phyloP scores from a whole-genome alignment of 2,329 filamentous ascomycete species.

The Periconia sp. region DNA sequence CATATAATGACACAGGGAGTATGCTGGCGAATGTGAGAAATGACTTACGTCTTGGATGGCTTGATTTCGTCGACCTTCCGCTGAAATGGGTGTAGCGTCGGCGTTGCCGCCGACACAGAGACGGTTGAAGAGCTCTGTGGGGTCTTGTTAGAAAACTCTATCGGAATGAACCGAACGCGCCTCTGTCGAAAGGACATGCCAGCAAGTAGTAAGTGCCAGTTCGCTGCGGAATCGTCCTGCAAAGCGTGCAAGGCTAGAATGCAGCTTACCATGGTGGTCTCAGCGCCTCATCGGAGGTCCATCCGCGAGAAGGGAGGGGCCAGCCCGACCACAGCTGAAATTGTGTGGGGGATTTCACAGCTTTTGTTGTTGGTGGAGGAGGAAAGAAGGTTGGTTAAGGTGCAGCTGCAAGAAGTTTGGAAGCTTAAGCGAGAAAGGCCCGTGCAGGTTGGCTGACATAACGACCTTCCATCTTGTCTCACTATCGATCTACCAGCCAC shows the following conservation, averaged over 20 bases:
- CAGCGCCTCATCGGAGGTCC: conserved; percentile 42
- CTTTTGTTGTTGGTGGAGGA: conserved; percentile 33
- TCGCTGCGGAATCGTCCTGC: no score
- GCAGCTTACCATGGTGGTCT: conserved; percentile 43
- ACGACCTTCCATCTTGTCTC: not conserved
- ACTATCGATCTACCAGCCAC: no score
- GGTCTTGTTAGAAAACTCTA: conserved; percentile 25
- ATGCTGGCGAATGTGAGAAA: conserved; percentile 1
- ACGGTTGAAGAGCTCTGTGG: conserved; percentile 67
- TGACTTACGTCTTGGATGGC: conserved; percentile 83
- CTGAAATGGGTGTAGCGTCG: conserved; percentile 76
- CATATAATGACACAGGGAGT: conserved; percentile 62
- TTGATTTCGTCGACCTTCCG: conserved; percentile 82
- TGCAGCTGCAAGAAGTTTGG: conserved; percentile 26
- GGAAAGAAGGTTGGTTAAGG: conserved; percentile 24
- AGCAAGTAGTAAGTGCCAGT: no score
- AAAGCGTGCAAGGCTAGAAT: no score
- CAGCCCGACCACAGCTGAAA: conserved; percentile 41
- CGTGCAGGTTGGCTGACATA: conserved; percentile 10
- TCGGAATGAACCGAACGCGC: no score
- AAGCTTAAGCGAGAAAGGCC: conserved; percentile 27
- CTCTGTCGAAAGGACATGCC: conserved; percentile 12
- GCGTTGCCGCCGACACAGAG: conserved; percentile 76
- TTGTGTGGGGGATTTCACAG: conserved; percentile 32
- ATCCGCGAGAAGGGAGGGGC: conserved; percentile 35